phyloP scores from a whole-genome alignment of 2,329 filamentous ascomycete genomes.

The Sarocladiaceae sp. region DNA sequence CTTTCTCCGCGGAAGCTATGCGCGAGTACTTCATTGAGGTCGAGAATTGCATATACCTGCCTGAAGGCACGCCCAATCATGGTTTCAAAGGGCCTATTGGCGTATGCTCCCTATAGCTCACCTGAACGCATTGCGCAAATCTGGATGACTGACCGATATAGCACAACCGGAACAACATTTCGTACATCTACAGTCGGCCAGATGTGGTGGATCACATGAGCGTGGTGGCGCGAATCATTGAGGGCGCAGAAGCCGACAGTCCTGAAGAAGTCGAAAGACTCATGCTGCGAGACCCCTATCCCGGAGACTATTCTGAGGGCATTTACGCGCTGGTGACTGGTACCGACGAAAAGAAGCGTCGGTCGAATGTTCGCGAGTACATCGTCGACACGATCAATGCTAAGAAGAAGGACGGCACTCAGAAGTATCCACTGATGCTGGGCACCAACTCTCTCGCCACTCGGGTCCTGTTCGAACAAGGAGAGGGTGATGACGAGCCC shows the following conservation, averaged over 20 bases:
- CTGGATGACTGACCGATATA: slow-evolving; percentile 9
- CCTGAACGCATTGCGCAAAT: no score
- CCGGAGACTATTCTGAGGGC: not conserved
- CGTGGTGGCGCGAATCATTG: not conserved
- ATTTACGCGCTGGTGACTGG: not conserved
- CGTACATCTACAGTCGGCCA: slow-evolving; percentile 13
- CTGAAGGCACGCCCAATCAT: slow-evolving; percentile 18
- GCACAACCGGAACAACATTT: slow-evolving; percentile 18
- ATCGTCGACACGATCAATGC: not conserved
- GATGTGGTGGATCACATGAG: slow-evolving; percentile 10
- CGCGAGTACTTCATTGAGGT: slow-evolving; percentile 18
- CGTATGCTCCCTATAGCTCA: slow-evolving; percentile 15
- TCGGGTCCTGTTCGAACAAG: slow-evolving; percentile 12
- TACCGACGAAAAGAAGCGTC: not conserved
- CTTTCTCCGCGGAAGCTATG: slow-evolving; percentile 14
- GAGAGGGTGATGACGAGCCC: slow-evolving; percentile 18
- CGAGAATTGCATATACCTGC: slow-evolving; percentile 21
- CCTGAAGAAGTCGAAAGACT: not conserved
- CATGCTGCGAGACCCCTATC: slow-evolving; percentile 21
- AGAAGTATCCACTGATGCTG: slow-evolving; percentile 10
- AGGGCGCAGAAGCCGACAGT: not conserved
- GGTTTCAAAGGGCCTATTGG: slow-evolving; percentile 25
- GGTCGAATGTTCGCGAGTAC: not conserved
- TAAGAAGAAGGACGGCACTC: not conserved
- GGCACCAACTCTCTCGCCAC: slow-evolving; percentile 12